Evolutionary conservation across 2,329 filamentous ascomycete genomes (phyloP).

Genomic region (Volutella citrinella): DNA sequence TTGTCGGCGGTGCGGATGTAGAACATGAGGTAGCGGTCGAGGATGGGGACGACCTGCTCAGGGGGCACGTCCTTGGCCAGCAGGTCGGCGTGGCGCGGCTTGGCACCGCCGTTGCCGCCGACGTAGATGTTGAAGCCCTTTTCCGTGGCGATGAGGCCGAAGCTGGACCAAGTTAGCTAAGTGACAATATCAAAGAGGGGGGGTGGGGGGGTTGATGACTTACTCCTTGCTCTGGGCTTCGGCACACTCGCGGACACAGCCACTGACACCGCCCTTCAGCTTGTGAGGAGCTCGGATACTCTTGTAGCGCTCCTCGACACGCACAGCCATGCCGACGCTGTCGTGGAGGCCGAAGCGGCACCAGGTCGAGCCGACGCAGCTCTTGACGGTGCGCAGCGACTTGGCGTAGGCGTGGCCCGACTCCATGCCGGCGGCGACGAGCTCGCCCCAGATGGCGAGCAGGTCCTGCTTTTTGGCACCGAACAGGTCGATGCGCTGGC

Average conservation of each 20-base stretch:
- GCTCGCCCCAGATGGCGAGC: conserved; percentile 73
- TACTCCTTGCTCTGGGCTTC: conserved; percentile 91
- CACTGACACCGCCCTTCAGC: conserved; percentile 85
- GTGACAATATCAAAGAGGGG: too few species aligned
- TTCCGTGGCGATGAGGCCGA: conserved; percentile 86
- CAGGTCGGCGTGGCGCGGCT: conserved; percentile 76
- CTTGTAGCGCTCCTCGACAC: conserved; percentile 88
- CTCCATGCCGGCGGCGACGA: conserved; percentile 84
- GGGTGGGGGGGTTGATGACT: too few species aligned
- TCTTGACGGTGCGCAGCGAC: conserved; percentile 84
- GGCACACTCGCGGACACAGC: conserved; percentile 89
- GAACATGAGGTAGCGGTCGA: conserved; percentile 89
- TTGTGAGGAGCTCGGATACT: conserved; percentile 87
- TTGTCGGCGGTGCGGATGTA: conserved; percentile 92
- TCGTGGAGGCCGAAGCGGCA: conserved; percentile 87
- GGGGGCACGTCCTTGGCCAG: conserved; percentile 84
- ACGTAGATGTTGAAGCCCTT: conserved; percentile 95
- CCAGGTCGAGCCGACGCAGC: conserved; percentile 88
- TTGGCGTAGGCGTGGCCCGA: conserved; percentile 91
- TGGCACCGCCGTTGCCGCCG: conserved; percentile 84
- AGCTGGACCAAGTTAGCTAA: conserved; percentile 45
- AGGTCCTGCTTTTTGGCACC: conserved; percentile 86
- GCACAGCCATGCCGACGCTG: conserved; percentile 85
- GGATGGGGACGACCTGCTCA: conserved; percentile 75
- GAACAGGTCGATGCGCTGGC: conserved; percentile 90